Evolutionary conservation across 257 asterid species (phyloP), one percentile per base, ranked within the genome.

Genomic region (Solanum bulbocastanum): DNA sequence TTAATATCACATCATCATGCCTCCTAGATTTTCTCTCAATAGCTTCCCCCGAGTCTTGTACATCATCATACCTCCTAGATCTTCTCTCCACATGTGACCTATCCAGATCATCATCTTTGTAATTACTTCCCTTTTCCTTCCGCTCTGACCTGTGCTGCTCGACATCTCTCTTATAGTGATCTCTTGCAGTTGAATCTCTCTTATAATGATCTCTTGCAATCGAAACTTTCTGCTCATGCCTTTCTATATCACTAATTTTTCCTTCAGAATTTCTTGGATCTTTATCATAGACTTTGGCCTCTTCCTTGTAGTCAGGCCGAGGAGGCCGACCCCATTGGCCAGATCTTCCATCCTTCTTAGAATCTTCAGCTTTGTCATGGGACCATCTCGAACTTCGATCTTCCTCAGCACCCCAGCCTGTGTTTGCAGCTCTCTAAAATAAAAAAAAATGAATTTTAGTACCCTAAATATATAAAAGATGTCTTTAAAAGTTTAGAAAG

Each of bases 361-460:
- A 88, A 88, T 87, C 91, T 35, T 91, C 93, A 85, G 90, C 90
- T 86, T 90, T 90, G 88, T 91, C 98, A 86, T 93, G 89, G 83
- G 18, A 92, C 95, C 97, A 90, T 87, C 66, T 79, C 56, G 95
- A 88, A 14, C 20, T 93, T 87, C 93, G 89, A 86, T 94, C 98
- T 88, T 94, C 98, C 91, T 93, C 90, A n/a, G 92, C 95, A 78
- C 99, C 99, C 99, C 98, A 95, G 35, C 99, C 99, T 1, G 99
- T 94, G 90, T 96, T 94, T 82, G 98, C 98, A 87, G 99, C 99
- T 92, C 99, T 94, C 98, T 96, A 88, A 23, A 89, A 42, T 30
- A 32, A 79, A 88, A 66, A 36, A 75, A 33, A 40, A 66, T 65
- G 86, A 23, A 6, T 74, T 33, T 20, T 44, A 85, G 83, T 73